Evolutionary conservation across 305 asterid genomes (phyloP).

Genomic region (Fraxinus angustifolia): DNA sequence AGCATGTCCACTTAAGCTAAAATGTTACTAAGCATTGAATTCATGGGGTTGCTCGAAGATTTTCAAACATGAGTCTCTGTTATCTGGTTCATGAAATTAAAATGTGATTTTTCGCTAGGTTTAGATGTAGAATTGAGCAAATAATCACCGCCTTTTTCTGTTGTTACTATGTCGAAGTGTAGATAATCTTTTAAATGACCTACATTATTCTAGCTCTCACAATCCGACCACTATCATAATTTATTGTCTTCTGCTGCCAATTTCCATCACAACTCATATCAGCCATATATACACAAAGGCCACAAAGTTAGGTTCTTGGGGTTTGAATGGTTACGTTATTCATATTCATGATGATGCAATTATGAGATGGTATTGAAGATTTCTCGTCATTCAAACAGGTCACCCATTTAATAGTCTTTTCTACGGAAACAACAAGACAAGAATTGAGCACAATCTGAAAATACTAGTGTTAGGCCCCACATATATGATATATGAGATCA

Average conservation of each 20-base stretch:
- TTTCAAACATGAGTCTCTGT: background rate
- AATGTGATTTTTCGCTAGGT: background rate
- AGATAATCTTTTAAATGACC: background rate
- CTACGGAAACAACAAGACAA: background rate
- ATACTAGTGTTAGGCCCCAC: background rate
- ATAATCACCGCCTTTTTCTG: background rate
- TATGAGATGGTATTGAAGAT: background rate
- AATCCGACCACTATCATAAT: background rate
- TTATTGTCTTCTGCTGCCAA: background rate
- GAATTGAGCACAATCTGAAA: background rate
- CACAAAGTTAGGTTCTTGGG: background rate
- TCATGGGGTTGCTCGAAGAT: background rate
- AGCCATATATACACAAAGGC: background rate
- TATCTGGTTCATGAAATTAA: background rate
- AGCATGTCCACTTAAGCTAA: background rate
- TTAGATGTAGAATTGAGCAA: conserved; percentile 2
- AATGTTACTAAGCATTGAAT: background rate
- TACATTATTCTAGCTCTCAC: background rate
- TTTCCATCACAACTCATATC: background rate
- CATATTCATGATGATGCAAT: background rate
- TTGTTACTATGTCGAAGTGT: background rate
- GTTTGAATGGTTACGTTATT: background rate
- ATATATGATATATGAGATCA: background rate
- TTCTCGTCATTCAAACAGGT: background rate
- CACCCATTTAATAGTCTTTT: background rate